Evolutionary conservation across 1,284 basidiomycete species (phyloP).

Genomic region (Taiwanofungus camphoratus): DNA sequence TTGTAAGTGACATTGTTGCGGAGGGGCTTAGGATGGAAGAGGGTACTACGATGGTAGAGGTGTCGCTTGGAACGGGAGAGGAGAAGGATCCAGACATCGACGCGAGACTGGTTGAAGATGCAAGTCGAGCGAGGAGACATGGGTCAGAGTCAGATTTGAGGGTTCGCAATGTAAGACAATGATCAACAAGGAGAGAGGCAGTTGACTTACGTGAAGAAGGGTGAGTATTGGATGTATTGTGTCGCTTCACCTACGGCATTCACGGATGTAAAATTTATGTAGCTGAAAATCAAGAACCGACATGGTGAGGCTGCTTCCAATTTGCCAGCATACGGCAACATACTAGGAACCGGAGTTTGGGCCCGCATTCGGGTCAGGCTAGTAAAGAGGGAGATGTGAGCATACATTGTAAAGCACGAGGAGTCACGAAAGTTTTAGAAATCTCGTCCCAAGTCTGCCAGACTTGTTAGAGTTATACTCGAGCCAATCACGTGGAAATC

Average conservation of each 20-base stretch:
- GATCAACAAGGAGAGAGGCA: background rate
- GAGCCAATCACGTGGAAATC: too few relatives aligned
- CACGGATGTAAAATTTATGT: conserved; percentile 51
- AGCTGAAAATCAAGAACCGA: conserved; percentile 31
- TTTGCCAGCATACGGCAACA: conserved; percentile 19
- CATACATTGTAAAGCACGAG: background rate
- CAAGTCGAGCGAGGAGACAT: too few relatives aligned
- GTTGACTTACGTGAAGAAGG: conserved; percentile 44
- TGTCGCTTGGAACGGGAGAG: conserved; percentile 42
- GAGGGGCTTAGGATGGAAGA: conserved; percentile 25
- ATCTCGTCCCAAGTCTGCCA: too few relatives aligned
- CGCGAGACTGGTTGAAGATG: conserved; percentile 48
- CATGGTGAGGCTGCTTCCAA: conserved; percentile 3
- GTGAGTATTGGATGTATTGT: conserved; percentile 43
- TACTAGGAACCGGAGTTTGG: conserved; percentile 51
- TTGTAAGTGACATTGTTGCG: conserved; percentile 14
- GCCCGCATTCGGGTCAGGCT: conserved; percentile 40
- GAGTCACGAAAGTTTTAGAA: too few relatives aligned
- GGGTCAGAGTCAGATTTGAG: conserved; percentile 6
- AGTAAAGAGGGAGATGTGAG: background rate
- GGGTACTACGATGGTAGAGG: conserved; percentile 42
- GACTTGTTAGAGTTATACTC: too few relatives aligned
- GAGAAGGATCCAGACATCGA: conserved; percentile 55
- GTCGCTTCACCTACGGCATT: conserved; percentile 30
- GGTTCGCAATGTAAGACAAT: background rate